Percentiles rank a stretch among this genome's conserved stretches.
Evolutionary conservation across 176 grass and related monocot genomes (phyloP).

Genomic region (Zoysia pacifica): DNA sequence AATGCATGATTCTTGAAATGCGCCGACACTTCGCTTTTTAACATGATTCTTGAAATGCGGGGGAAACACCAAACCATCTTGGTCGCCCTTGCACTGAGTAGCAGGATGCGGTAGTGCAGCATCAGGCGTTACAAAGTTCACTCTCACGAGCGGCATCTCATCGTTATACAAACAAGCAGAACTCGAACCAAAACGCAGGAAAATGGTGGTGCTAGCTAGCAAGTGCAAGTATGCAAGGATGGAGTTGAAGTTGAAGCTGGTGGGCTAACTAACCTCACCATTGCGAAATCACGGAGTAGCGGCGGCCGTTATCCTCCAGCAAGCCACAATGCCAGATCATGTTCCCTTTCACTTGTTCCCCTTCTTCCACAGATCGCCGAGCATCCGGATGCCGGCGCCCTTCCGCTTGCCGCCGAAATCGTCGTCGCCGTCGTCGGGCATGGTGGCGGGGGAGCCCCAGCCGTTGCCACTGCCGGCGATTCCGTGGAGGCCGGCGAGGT

Average conservation of each 20-base stretch:
- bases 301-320: background rate
- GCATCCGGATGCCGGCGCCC: constrained; percentile 79
- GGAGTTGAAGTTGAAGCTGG: background rate
- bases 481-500: constrained; percentile 39
- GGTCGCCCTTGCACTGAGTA: constrained; percentile 27
- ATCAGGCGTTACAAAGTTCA: constrained; percentile 27
- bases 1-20: no score
- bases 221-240: constrained; percentile 1
- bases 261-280: constrained; percentile 37
- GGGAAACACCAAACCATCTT: constrained; percentile 42
- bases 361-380: constrained; percentile 95
- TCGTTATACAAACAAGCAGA: constrained; percentile 48
- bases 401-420: constrained; percentile 61
- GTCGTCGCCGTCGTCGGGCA: constrained; percentile 58
- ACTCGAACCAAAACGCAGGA: constrained; percentile 48
- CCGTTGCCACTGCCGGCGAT: constrained; percentile 49
- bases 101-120: background rate
- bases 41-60: no score
- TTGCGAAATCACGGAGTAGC: background rate
- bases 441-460: constrained; percentile 51
- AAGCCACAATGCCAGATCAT: background rate
- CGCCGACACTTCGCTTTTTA: no score
- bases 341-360: constrained; percentile 45
- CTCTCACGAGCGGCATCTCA: constrained; percentile 26
- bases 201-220: constrained; percentile 32